Evolutionary conservation across 345 rosid species (phyloP).

Genomic region (Melaleuca alternifolia): DNA sequence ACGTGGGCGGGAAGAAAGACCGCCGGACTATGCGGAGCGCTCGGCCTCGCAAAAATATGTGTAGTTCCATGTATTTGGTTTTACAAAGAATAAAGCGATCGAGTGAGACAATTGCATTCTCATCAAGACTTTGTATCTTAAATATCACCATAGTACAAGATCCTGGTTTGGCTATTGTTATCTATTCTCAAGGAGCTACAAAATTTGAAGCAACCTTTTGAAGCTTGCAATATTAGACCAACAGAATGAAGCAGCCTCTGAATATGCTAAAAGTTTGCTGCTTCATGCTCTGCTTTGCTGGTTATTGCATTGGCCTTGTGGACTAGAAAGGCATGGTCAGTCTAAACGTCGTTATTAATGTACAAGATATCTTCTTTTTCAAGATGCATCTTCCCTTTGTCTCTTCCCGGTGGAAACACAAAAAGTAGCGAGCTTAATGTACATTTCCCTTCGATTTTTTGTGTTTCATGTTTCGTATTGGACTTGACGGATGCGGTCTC

Average conservation of each 20-base stretch:
- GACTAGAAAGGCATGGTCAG: neutral
- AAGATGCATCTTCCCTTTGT: constrained; percentile 76
- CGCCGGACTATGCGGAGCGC: neutral
- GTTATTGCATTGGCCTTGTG: neutral
- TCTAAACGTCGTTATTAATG: constrained; percentile 17
- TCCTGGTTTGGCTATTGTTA: neutral
- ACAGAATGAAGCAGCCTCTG: neutral
- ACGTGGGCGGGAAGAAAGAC: neutral
- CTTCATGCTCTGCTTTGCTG: neutral
- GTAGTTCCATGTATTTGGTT: neutral
- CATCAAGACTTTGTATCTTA: neutral
- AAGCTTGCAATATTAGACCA: neutral
- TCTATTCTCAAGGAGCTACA: neutral
- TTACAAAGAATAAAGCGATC: neutral
- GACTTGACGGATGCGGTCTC: too few species aligned
- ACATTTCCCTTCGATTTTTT: too few species aligned
- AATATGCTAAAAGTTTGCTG: neutral
- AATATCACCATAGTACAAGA: neutral
- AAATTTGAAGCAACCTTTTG: neutral
- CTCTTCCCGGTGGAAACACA: too few species aligned
- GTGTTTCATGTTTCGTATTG: too few species aligned
- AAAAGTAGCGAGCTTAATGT: too few species aligned
- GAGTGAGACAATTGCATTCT: neutral
- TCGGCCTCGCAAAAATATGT: neutral
- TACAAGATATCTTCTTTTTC: constrained; percentile 61